Evolutionary conservation across 2,329 filamentous ascomycete species (phyloP).

Genomic region (Phialophora macrospora): DNA sequence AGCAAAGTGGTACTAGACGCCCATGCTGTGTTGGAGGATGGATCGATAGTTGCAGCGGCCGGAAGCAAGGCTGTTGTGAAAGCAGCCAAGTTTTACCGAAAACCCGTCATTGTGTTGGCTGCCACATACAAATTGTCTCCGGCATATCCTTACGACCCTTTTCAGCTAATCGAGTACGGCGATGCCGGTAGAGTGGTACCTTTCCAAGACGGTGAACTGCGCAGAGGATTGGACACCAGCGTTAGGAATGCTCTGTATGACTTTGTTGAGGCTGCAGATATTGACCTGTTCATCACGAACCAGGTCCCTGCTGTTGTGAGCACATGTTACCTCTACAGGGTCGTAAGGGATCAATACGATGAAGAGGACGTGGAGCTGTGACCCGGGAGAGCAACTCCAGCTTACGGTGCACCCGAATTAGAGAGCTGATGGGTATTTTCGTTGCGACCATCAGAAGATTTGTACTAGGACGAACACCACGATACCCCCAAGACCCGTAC

Average conservation of each 20-base stretch:
- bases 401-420: neutral
- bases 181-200: constrained; percentile 75
- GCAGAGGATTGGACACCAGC: constrained; percentile 69
- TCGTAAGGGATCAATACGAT: constrained; percentile 69
- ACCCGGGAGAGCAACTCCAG: neutral
- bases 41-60: constrained; percentile 79
- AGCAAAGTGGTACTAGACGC: constrained; percentile 94
- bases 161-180: constrained; percentile 83
- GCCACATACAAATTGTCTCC: constrained; percentile 95
- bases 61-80: constrained; percentile 84
- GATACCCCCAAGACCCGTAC: neutral
- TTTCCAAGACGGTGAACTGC: constrained; percentile 78
- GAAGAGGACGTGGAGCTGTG: constrained; percentile 60
- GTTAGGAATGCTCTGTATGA: constrained; percentile 81
- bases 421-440: neutral
- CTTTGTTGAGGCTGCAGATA: constrained; percentile 68
- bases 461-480: neutral
- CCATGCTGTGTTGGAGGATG: constrained; percentile 84
- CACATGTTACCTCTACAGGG: constrained; percentile 62
- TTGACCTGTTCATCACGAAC: constrained; percentile 84
- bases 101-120: constrained; percentile 84
- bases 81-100: constrained; percentile 80
- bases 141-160: constrained; percentile 81
- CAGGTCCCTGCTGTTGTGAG: constrained; percentile 68
- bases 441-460: neutral